These are phyloP conservation scores for Calonectria montana DNA, from an alignment of 2,329 filamentous ascomycete genomes.

Conservation along the genomic window DNA sequence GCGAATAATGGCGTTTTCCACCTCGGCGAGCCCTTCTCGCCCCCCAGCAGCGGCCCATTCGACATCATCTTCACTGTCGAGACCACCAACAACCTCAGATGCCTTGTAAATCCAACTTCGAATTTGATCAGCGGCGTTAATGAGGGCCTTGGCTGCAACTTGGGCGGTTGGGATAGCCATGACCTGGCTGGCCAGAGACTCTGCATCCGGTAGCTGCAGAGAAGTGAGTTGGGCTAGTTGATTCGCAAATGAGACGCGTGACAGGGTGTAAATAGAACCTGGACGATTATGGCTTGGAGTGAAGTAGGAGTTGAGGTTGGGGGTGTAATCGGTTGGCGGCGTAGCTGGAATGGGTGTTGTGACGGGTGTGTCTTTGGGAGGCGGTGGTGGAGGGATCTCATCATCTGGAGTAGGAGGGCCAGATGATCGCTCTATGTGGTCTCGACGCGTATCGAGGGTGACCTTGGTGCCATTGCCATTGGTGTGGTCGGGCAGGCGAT, in stretches of 20 bases:
- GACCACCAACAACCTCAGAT: slow-evolving; percentile 84
- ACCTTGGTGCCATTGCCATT: slow-evolving; percentile 76
- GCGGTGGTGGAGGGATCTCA: slow-evolving; percentile 52
- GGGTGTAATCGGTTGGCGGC: slow-evolving; percentile 56
- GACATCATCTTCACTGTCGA: slow-evolving; percentile 96
- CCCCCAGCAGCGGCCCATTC: slow-evolving; percentile 96
- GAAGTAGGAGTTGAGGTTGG: slow-evolving; percentile 72
- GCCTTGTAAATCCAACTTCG: slow-evolving; percentile 94
- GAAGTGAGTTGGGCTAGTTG: slow-evolving; percentile 94
- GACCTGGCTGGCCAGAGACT: slow-evolving; percentile 84
- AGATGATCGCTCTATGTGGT: slow-evolving; percentile 65
- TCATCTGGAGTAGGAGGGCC: slow-evolving; percentile 53
- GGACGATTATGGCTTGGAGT: slow-evolving; percentile 75
- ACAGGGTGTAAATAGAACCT: slow-evolving; percentile 93
- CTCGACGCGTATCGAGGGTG: slow-evolving; percentile 66
- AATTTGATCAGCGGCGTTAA: slow-evolving; percentile 92
- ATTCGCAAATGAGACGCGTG: slow-evolving; percentile 89
- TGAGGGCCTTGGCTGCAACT: slow-evolving; percentile 84
- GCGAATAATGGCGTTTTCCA: slow-evolving; percentile 79
- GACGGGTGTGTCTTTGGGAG: slow-evolving; percentile 53
- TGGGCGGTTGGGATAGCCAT: slow-evolving; percentile 86
- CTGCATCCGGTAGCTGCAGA: slow-evolving; percentile 87
- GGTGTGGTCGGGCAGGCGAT: slow-evolving; percentile 76
- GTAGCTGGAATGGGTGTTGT: slow-evolving; percentile 41
- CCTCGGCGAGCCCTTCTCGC: slow-evolving; percentile 79